Evolutionary conservation across 495 filamentous ascomycete genomes (phyloP).

Genomic region (Cetradonia linearis): DNA sequence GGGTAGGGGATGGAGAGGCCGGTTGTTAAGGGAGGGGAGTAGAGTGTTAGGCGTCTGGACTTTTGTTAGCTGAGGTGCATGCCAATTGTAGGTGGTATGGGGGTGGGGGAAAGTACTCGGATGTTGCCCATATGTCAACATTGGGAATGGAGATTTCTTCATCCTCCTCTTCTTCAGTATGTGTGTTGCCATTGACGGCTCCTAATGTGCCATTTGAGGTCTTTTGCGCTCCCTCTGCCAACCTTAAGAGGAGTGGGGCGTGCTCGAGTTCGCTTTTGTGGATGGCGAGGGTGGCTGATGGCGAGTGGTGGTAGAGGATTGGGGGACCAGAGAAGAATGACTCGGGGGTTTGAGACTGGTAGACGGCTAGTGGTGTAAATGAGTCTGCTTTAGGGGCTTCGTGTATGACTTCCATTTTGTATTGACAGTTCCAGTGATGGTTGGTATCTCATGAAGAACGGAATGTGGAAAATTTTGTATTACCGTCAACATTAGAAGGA

Average conservation of each 20-base stretch:
- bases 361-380: conserved; percentile 65
- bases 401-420: conserved; percentile 41
- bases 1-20: conserved; percentile 83
- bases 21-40: conserved; percentile 44
- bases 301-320: conserved; percentile 62
- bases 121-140: conserved; percentile 69
- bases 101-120: conserved; percentile 47
- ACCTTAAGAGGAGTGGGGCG: conserved; percentile 42
- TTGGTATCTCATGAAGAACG: background rate
- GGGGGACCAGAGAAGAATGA: conserved; percentile 74
- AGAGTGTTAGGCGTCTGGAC: conserved; percentile 46
- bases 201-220: conserved; percentile 25
- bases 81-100: background rate
- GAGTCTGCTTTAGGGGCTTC: conserved; percentile 38
- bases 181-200: conserved; percentile 21
- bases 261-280: conserved; percentile 33
- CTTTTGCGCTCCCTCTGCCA: conserved; percentile 26
- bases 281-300: conserved; percentile 21
- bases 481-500: background rate
- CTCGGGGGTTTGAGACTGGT: conserved; percentile 73
- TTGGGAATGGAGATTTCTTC: conserved; percentile 36
- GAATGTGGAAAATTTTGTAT: background rate
- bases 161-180: conserved; percentile 30
- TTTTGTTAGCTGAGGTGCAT: conserved; percentile 3
- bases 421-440: background rate